Evolutionary conservation across 805 yeast species (phyloP).

Genomic region (Candida broadrunensis): DNA sequence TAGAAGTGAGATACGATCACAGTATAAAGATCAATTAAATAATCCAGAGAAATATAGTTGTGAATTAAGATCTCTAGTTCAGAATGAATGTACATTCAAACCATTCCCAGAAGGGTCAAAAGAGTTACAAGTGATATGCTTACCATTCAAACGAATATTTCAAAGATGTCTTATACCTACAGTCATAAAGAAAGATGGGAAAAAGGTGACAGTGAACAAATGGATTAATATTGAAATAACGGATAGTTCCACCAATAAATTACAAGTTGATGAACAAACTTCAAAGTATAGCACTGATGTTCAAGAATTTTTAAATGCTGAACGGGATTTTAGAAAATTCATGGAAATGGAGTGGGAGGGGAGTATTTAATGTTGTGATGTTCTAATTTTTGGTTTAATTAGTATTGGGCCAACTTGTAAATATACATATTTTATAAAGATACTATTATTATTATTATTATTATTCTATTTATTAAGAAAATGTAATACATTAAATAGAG

Average conservation of each 20-base stretch:
- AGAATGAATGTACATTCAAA: constrained; percentile 42
- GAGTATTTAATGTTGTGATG: no score
- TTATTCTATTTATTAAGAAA: no score
- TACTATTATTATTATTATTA: no score
- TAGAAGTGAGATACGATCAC: constrained; percentile 22
- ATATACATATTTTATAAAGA: no score
- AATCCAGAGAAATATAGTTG: constrained; percentile 33
- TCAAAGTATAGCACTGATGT: constrained; percentile 23
- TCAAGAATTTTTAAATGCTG: constrained; percentile 34
- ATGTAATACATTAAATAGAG: no score
- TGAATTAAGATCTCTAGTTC: constrained; percentile 30
- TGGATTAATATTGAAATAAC: constrained; percentile 43
- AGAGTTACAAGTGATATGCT: constrained; percentile 37
- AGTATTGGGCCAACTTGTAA: no score
- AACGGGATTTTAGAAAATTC: constrained; percentile 31
- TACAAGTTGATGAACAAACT: constrained; percentile 14
- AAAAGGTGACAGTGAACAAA: constrained; percentile 18
- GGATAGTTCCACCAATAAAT: constrained; percentile 26
- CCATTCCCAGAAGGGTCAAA: constrained; percentile 14
- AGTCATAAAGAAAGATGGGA: constrained; percentile 19
- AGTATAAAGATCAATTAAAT: constrained; percentile 22
- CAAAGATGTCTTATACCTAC: constrained; percentile 34
- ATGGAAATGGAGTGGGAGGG: constrained; percentile 20
- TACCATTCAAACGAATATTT: constrained; percentile 42
- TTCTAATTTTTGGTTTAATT: no score